phyloP scores from a whole-genome alignment of 1,284 basidiomycete species.

The Tylopilus orsonianus region DNA sequence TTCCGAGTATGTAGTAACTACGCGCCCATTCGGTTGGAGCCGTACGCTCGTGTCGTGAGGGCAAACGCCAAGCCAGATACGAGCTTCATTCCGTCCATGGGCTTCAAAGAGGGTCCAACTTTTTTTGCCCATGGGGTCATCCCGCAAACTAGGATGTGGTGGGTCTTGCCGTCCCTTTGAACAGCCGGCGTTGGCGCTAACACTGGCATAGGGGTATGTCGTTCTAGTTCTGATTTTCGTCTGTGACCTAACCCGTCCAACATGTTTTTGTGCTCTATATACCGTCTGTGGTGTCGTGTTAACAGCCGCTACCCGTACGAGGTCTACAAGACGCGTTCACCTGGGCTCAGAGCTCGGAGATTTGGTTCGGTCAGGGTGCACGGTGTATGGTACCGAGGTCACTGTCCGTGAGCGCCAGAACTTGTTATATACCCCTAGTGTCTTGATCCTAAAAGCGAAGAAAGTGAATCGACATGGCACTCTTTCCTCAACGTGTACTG shows the following conservation, averaged over 20 bases:
- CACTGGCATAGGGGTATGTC: no score
- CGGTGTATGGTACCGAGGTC: constrained; percentile 17
- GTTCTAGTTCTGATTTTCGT: neutral
- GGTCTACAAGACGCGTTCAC: constrained; percentile 19
- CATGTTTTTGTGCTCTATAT: no score
- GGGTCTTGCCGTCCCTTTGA: constrained; percentile 12
- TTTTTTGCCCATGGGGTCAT: no score
- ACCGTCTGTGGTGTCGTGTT: constrained; percentile 9
- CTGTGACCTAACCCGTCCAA: neutral
- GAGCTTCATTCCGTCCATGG: no score
- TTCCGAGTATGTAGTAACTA: no score
- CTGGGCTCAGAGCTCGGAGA: constrained; percentile 24
- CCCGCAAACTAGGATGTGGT: constrained; percentile 18
- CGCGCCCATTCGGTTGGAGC: no score
- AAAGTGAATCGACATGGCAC: constrained; percentile 9
- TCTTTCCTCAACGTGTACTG: neutral
- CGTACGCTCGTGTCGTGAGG: no score
- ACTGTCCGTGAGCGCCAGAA: constrained; percentile 7
- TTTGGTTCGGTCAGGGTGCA: constrained; percentile 29
- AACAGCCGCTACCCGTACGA: constrained; percentile 18
- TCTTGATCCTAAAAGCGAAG: neutral
- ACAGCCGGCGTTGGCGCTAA: no score
- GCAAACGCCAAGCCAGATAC: no score
- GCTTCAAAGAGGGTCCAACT: no score
- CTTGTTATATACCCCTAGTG: constrained; percentile 14